Evolutionary conservation across 2,329 filamentous ascomycete species (phyloP).

Genomic region (Drechmeria coniospora): DNA sequence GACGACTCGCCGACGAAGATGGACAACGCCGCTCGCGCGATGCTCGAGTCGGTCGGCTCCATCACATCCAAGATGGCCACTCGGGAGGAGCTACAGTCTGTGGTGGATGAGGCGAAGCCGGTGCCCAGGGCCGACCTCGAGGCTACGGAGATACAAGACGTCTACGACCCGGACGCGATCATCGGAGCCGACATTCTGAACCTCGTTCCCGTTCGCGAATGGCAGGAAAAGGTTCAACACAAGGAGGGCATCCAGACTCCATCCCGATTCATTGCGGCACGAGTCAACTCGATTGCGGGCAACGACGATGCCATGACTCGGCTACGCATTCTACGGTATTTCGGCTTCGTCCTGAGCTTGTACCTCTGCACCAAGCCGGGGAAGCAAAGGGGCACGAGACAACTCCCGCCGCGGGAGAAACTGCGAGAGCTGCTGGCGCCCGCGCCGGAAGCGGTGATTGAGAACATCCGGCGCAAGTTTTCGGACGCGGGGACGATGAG

Average conservation of each 20-base stretch:
- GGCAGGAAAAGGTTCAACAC: conserved; percentile 51
- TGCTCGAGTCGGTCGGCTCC: conserved; percentile 48
- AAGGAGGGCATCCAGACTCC: conserved; percentile 39
- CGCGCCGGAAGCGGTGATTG: conserved; percentile 46
- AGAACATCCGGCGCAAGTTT: conserved; percentile 55
- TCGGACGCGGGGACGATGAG: conserved; percentile 47
- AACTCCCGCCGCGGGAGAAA: conserved; percentile 46
- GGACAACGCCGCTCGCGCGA: conserved; percentile 38
- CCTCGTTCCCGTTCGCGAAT: conserved; percentile 54
- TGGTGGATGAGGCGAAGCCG: conserved; percentile 53
- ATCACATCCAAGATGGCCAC: conserved; percentile 51
- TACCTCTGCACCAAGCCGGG: conserved; percentile 30
- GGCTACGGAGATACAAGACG: conserved; percentile 53
- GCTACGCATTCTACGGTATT: conserved; percentile 44
- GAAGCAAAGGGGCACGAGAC: conserved; percentile 28
- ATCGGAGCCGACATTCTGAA: conserved; percentile 54
- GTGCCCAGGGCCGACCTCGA: conserved; percentile 54
- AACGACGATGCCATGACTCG: conserved; percentile 37
- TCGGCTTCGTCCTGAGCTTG: conserved; percentile 41
- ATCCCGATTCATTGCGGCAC: conserved; percentile 50
- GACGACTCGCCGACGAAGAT: conserved; percentile 30
- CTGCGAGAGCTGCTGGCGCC: conserved; percentile 40
- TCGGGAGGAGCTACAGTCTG: conserved; percentile 47
- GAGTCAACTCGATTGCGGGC: conserved; percentile 38
- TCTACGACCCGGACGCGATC: conserved; percentile 52